A percentile compares a stretch with the other conserved stretches of the same genome.
Evolutionary conservation across 2,329 filamentous ascomycete species (phyloP).

Genomic region (Aulographum hederae): DNA sequence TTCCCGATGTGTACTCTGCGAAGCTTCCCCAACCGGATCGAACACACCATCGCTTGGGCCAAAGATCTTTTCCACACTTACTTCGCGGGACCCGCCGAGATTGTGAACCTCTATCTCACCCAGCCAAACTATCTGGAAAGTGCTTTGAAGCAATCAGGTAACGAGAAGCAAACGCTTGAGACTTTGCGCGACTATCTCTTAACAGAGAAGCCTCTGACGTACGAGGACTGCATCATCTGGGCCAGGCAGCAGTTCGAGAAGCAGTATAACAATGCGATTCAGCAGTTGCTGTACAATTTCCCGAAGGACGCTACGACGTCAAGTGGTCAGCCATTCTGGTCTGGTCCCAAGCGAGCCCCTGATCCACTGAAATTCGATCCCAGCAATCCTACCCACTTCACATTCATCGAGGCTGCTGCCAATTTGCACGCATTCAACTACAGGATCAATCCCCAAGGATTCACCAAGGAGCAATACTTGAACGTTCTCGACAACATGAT

Average conservation of each 20-base stretch:
- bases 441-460: constrained; percentile 70
- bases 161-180: constrained; percentile 85
- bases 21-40: constrained; percentile 95
- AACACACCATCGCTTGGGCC: constrained; percentile 97
- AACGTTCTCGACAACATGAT: constrained; percentile 83
- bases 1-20: constrained; percentile 97
- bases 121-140: constrained; percentile 80
- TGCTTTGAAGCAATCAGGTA: constrained; percentile 80
- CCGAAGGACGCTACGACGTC: constrained; percentile 85
- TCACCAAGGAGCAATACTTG: constrained; percentile 52
- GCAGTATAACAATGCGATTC: constrained; percentile 92
- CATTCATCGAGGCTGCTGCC: constrained; percentile 72
- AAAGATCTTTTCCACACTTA: constrained; percentile 88
- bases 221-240: constrained; percentile 95
- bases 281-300: constrained; percentile 92
- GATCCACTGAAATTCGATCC: constrained; percentile 79
- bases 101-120: constrained; percentile 82
- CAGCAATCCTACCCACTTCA: constrained; percentile 69
- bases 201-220: constrained; percentile 75
- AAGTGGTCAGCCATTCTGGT: constrained; percentile 87
- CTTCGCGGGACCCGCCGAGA: constrained; percentile 85
- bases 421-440: constrained; percentile 97
- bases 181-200: constrained; percentile 80
- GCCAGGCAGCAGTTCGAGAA: constrained; percentile 85
- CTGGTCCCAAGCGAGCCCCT: constrained; percentile 89